Evolutionary conservation across 768 basidiomycete species (phyloP), one percentile per base, ranked within the genome.

Genomic region (Rhizopogon vesiculosus): DNA sequence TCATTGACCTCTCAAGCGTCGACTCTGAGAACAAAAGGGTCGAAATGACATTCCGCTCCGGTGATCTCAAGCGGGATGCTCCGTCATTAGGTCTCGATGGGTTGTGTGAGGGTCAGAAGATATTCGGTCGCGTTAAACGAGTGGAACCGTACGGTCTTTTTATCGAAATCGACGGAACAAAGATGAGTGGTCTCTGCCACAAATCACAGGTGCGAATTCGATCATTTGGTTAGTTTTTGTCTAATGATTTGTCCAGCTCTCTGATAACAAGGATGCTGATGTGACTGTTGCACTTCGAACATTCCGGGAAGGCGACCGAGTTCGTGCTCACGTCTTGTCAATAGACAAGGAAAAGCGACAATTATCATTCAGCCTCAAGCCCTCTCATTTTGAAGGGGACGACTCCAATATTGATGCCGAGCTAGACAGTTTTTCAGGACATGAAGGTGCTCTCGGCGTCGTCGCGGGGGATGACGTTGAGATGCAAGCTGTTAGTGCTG

Each of bases 141-240:
- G 77, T 95, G 10, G 92, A 95, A 69, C 80, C 83, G 42, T 98
- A 92, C 60, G 96, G 96, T 13, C 76, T 97, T n/a, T 98, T 98
- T 72, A 83, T 99, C 55, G 83, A 86, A 66, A 87, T 98, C 39
- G 82, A 89, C n/a, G 87, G 82, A 16, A 87, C 91, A 0, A 89
- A 87, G 65, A 75, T 98, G 48, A 85, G 80, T 58, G 96, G 96
- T 5, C 78, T 99, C 10, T 99, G 96, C 69, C 96, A 98, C 69
- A 94, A 93, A 70, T 91, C 92, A 9, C 82, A 98, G 80, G 93
- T 88, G 62, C 51, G 77, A 12, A 38, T 10, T 38, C 35, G 35
- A 66, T 35, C 29, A 58, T 42, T 42, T 28, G 29, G 41, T n/a
- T 46, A 38, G 40, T 41, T 45, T 28, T 31, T 49, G 43, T 18